These are phyloP conservation scores for Atalantia buxifolia DNA, from an alignment of 345 rosid genomes.

Conservation along the genomic window DNA sequence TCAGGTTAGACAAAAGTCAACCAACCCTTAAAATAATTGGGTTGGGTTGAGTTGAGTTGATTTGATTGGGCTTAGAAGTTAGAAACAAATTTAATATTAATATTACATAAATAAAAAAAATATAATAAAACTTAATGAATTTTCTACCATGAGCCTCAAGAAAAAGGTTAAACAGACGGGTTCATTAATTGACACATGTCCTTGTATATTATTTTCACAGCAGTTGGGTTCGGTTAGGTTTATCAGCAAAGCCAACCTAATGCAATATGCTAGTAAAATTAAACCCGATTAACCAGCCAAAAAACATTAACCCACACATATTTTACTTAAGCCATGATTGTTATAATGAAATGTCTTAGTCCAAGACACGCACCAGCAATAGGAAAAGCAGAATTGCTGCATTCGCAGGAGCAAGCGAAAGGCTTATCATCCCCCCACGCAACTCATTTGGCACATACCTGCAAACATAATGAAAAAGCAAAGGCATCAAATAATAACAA, in stretches of 20 bases:
- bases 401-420: constrained; percentile 85
- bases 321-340: background rate
- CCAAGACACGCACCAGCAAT: constrained; percentile 46
- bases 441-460: constrained; percentile 91
- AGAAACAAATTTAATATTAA: background rate
- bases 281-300: background rate
- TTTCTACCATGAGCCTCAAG: too few species aligned
- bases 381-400: constrained; percentile 58
- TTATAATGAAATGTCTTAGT: background rate
- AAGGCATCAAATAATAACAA: constrained; percentile 1
- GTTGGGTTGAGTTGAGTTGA: too few species aligned
- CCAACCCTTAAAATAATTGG: background rate
- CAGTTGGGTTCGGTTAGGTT: background rate
- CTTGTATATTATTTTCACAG: background rate
- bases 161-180: background rate
- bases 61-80: background rate
- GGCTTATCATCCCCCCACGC: constrained; percentile 95
- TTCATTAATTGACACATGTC: background rate
- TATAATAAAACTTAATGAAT: too few species aligned
- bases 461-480: constrained; percentile 14
- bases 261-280: background rate
- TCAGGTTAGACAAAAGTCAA: background rate
- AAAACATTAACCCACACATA: background rate
- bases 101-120: too few species aligned
- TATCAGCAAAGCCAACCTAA: background rate